A percentile compares a stretch with the other conserved stretches of the same genome.
These are phyloP conservation scores for Ramaria rubella DNA, from an alignment of 768 basidiomycete species.

Conservation along the genomic window DNA sequence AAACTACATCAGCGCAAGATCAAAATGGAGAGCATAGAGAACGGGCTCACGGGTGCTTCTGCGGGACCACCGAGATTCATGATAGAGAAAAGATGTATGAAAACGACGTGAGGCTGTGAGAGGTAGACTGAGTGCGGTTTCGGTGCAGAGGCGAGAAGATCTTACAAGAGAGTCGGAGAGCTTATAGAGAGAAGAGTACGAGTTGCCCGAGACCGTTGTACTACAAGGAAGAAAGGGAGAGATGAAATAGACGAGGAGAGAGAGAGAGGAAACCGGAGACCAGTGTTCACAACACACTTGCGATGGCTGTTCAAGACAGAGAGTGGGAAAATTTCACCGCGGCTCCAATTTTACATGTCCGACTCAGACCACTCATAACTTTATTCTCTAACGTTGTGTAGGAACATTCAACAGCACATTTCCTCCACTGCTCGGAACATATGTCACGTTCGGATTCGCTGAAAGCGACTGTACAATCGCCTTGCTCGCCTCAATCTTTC, in stretches of 20 bases:
- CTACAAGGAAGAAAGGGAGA: conserved; percentile 20
- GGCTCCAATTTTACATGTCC: conserved; percentile 3
- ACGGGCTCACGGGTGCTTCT: conserved; percentile 66
- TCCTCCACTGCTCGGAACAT: conserved; percentile 74
- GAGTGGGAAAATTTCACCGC: conserved; percentile 9
- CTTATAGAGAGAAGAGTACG: conserved; percentile 27
- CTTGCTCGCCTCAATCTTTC: conserved; percentile 97
- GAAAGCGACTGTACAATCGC: conserved; percentile 87
- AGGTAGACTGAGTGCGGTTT: conserved; percentile 29
- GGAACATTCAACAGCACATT: conserved; percentile 83
- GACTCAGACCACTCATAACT: neutral
- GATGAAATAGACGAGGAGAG: conserved; percentile 29
- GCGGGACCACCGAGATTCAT: conserved; percentile 63
- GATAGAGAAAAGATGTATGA: conserved; percentile 39
- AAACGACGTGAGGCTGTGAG: conserved; percentile 20
- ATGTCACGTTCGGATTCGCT: conserved; percentile 78
- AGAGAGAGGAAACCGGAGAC: conserved; percentile 19
- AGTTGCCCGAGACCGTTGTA: conserved; percentile 25
- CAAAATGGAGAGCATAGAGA: conserved; percentile 15
- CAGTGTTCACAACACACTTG: conserved; percentile 3
- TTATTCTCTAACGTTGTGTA: conserved; percentile 36
- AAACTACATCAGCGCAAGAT: conserved; percentile 10
- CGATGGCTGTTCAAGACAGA: conserved; percentile 9
- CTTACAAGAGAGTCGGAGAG: conserved; percentile 30
- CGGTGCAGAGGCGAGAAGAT: conserved; percentile 36